A percentile compares a stretch with the other conserved stretches of the same genome.
These are phyloP conservation scores for Helichrysum umbraculigerum DNA, from an alignment of 129 eudicot species.

Conservation along the genomic window DNA sequence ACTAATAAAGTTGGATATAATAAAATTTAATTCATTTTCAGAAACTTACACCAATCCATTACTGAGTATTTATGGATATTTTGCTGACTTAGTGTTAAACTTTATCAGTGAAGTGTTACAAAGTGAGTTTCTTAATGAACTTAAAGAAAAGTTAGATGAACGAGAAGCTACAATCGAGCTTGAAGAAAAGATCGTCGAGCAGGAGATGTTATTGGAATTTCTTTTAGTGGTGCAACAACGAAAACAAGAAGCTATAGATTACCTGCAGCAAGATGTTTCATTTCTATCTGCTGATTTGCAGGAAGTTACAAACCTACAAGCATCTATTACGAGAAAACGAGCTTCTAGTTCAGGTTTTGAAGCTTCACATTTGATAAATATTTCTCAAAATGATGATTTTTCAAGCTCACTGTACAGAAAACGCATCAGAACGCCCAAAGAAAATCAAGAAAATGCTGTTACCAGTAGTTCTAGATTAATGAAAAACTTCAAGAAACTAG, in stretches of 20 bases:
- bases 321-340: conserved; percentile 39
- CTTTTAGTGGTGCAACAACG: conserved; percentile 52
- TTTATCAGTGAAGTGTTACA: conserved; percentile 62
- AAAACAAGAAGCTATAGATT: conserved; percentile 67
- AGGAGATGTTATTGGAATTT: conserved; percentile 78
- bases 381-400: conserved; percentile 45
- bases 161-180: conserved; percentile 74
- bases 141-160: conserved; percentile 53
- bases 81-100: neutral
- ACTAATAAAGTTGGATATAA: neutral
- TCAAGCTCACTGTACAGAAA: conserved; percentile 51
- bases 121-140: conserved; percentile 66
- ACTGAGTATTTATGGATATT: neutral
- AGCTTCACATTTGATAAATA: neutral
- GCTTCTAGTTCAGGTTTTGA: conserved; percentile 32
- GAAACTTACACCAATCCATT: neutral
- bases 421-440: conserved; percentile 46
- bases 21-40: neutral
- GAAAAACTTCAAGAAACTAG: conserved; percentile 80
- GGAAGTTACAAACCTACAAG: conserved; percentile 65
- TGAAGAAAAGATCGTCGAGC: conserved; percentile 64
- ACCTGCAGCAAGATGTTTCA: conserved; percentile 57
- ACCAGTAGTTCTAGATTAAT: conserved; percentile 58
- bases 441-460: conserved; percentile 36
- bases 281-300: conserved; percentile 75